These are phyloP conservation scores for Populus simonii DNA, from an alignment of 345 rosid species.

Conservation along the genomic window DNA sequence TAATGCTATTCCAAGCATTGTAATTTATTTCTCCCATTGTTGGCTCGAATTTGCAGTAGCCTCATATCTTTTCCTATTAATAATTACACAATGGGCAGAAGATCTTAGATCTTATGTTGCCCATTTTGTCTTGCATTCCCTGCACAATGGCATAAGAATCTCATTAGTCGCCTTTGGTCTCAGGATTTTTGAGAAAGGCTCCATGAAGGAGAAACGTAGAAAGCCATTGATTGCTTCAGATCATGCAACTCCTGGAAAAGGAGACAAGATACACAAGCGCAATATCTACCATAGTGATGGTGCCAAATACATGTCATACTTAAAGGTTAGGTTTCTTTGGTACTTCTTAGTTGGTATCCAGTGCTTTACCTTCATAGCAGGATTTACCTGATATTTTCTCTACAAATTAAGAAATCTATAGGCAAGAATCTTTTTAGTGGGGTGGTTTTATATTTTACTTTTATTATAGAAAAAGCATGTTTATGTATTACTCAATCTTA, in stretches of 20 bases:
- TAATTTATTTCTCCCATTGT: neutral
- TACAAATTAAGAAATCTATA: too few relatives aligned
- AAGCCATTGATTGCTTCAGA: constrained; percentile 36
- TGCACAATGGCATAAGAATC: constrained; percentile 8
- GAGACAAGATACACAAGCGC: constrained; percentile 47
- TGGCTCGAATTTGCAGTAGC: neutral
- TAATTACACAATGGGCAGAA: neutral
- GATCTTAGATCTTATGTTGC: neutral
- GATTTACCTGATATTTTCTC: neutral
- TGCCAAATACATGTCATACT: constrained; percentile 82
- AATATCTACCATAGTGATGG: constrained; percentile 63
- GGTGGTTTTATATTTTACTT: too few relatives aligned
- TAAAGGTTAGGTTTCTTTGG: constrained; percentile 59
- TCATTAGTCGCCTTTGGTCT: constrained; percentile 21
- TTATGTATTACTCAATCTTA: too few relatives aligned
- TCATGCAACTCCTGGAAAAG: constrained; percentile 41
- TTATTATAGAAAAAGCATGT: too few relatives aligned
- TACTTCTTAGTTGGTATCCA: constrained; percentile 11
- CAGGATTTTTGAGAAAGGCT: constrained; percentile 47
- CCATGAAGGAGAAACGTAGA: constrained; percentile 38
- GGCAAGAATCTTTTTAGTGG: too few relatives aligned
- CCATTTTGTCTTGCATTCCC: neutral
- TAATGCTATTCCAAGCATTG: neutral
- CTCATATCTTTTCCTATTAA: neutral
- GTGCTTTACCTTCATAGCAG: constrained; percentile 3